These are phyloP conservation scores for Globisporangium radiosum DNA, from an alignment of 352 stramenopile species.

Conservation along the genomic window DNA sequence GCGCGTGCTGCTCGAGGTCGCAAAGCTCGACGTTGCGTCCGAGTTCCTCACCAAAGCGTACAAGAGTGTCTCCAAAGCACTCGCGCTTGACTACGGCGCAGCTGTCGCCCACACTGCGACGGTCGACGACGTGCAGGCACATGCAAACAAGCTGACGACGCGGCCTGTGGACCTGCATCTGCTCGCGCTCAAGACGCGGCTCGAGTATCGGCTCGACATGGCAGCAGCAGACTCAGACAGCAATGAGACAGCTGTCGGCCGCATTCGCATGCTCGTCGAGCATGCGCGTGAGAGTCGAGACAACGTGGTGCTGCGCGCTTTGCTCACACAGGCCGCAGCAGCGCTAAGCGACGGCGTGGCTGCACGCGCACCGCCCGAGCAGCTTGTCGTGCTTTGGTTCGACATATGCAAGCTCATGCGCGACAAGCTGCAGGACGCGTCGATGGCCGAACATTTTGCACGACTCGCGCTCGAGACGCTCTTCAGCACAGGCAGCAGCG, in stretches of 20 bases:
- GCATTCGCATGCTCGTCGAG: conserved; percentile 57
- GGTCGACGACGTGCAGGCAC: conserved; percentile 17
- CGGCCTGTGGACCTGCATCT: conserved; percentile 68
- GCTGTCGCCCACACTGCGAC: conserved; percentile 17
- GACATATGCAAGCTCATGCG: conserved; percentile 38
- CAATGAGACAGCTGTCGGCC: conserved; percentile 19
- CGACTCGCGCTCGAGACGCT: conserved; percentile 27
- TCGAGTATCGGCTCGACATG: conserved; percentile 59
- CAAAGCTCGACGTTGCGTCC: conserved; percentile 76
- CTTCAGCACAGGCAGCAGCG: conserved; percentile 17
- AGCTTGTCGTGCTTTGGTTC: conserved; percentile 42
- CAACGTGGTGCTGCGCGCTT: background rate
- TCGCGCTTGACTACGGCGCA: conserved; percentile 57
- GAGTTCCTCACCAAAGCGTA: conserved; percentile 85
- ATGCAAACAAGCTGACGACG: conserved; percentile 28
- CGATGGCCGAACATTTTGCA: conserved; percentile 21
- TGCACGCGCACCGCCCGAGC: conserved; percentile 3
- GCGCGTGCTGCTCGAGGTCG: conserved; percentile 76
- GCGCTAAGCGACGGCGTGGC: background rate
- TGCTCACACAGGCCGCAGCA: background rate
- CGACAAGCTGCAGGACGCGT: conserved; percentile 30
- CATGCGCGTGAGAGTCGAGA: conserved; percentile 70
- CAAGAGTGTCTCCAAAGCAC: conserved; percentile 45
- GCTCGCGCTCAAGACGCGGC: conserved; percentile 44
- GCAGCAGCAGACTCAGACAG: conserved; percentile 21